These are phyloP conservation scores for Aspergillus transmontanensis DNA, from an alignment of 2,329 filamentous ascomycete species.

Conservation along the genomic window DNA sequence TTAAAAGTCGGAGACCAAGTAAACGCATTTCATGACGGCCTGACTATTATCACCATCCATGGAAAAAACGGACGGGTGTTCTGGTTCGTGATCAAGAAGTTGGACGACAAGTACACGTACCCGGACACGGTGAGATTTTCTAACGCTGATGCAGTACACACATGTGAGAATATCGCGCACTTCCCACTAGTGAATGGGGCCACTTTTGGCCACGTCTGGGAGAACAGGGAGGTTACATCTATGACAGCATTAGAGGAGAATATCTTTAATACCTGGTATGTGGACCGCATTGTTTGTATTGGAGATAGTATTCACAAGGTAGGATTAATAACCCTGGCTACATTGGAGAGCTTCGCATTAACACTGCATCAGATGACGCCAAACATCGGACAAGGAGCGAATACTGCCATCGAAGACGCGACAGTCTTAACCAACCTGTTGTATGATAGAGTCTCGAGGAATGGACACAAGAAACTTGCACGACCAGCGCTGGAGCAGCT, in stretches of 20 bases:
- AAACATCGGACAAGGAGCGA: slow-evolving; percentile 17
- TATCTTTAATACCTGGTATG: slow-evolving; percentile 6
- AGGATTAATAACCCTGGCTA: background rate
- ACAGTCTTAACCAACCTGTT: slow-evolving; percentile 10
- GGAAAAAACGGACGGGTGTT: slow-evolving; percentile 13
- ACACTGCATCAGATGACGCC: slow-evolving; percentile 13
- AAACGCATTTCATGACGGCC: slow-evolving; percentile 7
- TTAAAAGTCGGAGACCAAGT: slow-evolving; percentile 1
- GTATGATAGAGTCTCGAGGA: background rate
- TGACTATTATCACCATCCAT: slow-evolving; percentile 1
- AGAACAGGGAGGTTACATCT: background rate
- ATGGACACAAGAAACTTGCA: background rate
- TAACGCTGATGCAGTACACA: background rate
- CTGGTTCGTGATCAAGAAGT: slow-evolving; percentile 15
- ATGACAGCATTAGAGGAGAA: slow-evolving; percentile 13
- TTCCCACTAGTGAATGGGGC: background rate
- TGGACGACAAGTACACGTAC: slow-evolving; percentile 10
- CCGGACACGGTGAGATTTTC: background rate
- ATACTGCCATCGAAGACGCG: slow-evolving; percentile 14
- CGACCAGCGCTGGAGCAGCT: background rate
- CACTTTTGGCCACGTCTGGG: background rate
- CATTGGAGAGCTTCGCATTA: background rate
- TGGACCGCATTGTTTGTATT: slow-evolving; percentile 10
- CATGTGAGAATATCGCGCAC: background rate
- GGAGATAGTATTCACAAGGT: slow-evolving; percentile 17